Conservation (phyloP, 1,139 yeast genomes). For the Suhomyces coccinellae region DNA sequence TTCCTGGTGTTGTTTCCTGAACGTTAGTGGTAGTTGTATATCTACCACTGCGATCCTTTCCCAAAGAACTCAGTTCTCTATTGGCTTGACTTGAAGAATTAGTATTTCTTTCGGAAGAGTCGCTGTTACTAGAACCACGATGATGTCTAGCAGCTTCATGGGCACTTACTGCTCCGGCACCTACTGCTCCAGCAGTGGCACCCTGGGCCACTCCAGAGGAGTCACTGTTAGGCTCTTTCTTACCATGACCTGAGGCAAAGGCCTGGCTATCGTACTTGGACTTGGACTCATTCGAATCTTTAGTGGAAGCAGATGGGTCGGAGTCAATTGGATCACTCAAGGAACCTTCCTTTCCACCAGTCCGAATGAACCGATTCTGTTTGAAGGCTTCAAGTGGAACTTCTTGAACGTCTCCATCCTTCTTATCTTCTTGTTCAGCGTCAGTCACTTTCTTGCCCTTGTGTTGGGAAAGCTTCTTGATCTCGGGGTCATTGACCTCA, state of each 20-base stretch:
- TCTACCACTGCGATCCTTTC: neutral
- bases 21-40: no score
- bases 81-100: neutral
- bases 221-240: neutral
- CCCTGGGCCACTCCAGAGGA: neutral
- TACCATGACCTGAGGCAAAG: slow-evolving; percentile 5
- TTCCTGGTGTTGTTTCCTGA: neutral
- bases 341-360: slow-evolving; percentile 20
- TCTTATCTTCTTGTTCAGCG: slow-evolving; percentile 9
- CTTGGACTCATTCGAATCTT: slow-evolving; percentile 2
- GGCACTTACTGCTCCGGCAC: no score
- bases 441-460: slow-evolving; percentile 13
- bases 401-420: slow-evolving; percentile 15
- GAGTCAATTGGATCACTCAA: slow-evolving; percentile 9
- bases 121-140: neutral
- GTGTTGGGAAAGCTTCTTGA: slow-evolving; percentile 22
- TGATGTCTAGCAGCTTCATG: no score
- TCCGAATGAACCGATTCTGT: slow-evolving; percentile 17
- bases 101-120: neutral
- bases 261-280: slow-evolving; percentile 6
- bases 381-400: slow-evolving; percentile 12
- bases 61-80: neutral
- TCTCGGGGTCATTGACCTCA: slow-evolving; percentile 24
- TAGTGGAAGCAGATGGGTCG: neutral
- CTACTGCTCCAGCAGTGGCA: slow-evolving; percentile 3